Evolutionary conservation across 208 protist species (phyloP), one percentile per base, ranked within the genome.

Genomic region (Entamoeba histolytica): DNA sequence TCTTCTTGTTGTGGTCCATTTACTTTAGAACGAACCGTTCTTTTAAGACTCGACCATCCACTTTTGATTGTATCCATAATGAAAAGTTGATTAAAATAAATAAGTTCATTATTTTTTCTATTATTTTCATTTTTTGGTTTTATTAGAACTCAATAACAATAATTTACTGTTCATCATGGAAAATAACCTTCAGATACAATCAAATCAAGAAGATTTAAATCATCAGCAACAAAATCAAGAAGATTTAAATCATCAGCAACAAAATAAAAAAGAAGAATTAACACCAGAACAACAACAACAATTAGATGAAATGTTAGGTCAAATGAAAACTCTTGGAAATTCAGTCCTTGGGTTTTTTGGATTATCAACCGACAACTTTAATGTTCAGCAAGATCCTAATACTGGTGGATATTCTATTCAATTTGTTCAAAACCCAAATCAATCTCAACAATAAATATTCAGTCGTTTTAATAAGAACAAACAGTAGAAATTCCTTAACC

Each of bases 341-440:
- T 93, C 49, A 15, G 1, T 94, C 5, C 49, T 94, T 15, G 93
- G 93, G 1, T 93, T 61, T 12, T 52, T 94, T 52, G 93, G 93
- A 31, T 5, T 94, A 23, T 93, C 91, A 49, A 19, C 93, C 0
- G 93, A 94, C 51, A 94, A 94, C 31, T 94, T 94, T 49, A 78
- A 93, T 35, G 31, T 94, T 31, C 5, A 94, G 14, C 49, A 94
- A 91, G 93, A 94, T 5, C 87, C 12, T 14, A 92, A 94, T 12
- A 69, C 93, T 50, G 93, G 93, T 52, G 39, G 44, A 49, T 94
- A 94, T 47, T 92, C 91, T 50, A 47, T 92, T 50, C 91, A 92
- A 47, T 92, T 92, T 92, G 55, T 69, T 14, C 55, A 69, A 3
- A 69, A 14, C 55, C 55, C 55, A 69, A 69, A 14, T 28, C 55